Conservation (phyloP, 768 basidiomycete species). For the Kwoniella heveanensis region DNA sequence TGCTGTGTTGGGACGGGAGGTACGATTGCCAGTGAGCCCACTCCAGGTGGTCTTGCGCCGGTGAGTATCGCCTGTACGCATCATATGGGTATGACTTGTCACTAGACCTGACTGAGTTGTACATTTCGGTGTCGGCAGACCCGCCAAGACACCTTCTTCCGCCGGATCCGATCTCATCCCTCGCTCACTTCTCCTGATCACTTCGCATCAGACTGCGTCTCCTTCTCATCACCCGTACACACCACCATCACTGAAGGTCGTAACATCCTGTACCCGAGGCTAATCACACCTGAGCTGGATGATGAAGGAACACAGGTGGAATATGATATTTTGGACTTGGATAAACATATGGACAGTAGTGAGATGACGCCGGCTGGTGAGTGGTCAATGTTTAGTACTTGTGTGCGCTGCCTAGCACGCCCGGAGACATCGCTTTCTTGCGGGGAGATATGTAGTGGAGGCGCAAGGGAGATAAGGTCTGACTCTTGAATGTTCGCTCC, state of each 20-base stretch:
- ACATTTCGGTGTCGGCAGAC: constrained; percentile 25
- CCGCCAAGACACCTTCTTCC: constrained; percentile 44
- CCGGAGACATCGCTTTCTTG: no score
- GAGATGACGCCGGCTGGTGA: constrained; percentile 51
- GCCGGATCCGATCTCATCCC: constrained; percentile 47
- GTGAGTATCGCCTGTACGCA: constrained; percentile 24
- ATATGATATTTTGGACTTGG: constrained; percentile 50
- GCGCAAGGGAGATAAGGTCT: no score
- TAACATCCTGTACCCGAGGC: constrained; percentile 36
- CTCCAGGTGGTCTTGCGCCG: constrained; percentile 37
- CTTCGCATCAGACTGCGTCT: constrained; percentile 12
- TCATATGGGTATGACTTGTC: background rate
- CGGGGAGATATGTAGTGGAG: no score
- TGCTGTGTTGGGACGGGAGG: constrained; percentile 48
- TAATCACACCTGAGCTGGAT: constrained; percentile 41
- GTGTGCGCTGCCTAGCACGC: no score
- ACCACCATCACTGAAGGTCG: constrained; percentile 23
- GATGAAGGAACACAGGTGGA: constrained; percentile 34
- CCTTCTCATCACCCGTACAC: constrained; percentile 30
- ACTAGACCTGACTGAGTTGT: no score
- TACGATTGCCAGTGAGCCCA: constrained; percentile 49
- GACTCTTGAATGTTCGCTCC: no score
- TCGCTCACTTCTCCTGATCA: constrained; percentile 19
- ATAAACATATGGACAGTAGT: constrained; percentile 47
- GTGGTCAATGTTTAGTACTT: background rate